Conservation (phyloP, 1,139 yeast genomes). For the Entelexis paramagnoliae region DNA sequence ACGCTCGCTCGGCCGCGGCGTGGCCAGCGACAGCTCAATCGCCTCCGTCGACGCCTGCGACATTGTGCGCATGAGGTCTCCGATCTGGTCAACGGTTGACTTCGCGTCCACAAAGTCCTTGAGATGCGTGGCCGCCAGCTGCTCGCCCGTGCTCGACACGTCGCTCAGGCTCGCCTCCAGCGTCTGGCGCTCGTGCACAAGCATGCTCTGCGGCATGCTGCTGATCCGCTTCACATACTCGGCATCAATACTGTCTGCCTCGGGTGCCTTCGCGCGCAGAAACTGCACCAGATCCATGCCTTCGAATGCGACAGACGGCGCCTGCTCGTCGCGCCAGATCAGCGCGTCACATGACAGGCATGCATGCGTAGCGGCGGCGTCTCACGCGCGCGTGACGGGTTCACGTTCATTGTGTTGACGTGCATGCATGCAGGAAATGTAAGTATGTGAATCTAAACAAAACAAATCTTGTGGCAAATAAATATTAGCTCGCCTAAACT, state of each 20-base stretch:
- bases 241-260: slow-evolving; percentile 10
- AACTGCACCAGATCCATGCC: slow-evolving; percentile 4
- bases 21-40: slow-evolving; percentile 18
- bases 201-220: slow-evolving; percentile 18
- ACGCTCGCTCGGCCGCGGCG: slow-evolving; percentile 20
- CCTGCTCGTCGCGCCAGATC: background rate
- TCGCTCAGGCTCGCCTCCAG: slow-evolving; percentile 11
- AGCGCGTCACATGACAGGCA: background rate
- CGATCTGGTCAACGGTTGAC: slow-evolving; percentile 6
- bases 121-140: slow-evolving; percentile 15
- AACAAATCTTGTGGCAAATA: too few relatives aligned
- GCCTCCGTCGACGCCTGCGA: slow-evolving; percentile 9
- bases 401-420: too few relatives aligned
- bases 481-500: too few relatives aligned
- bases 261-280: background rate
- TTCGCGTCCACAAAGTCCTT: slow-evolving; percentile 16
- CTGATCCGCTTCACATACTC: slow-evolving; percentile 20
- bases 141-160: slow-evolving; percentile 3
- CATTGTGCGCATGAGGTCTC: slow-evolving; percentile 11
- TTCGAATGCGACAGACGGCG: background rate
- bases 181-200: slow-evolving; percentile 16
- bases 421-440: too few relatives aligned
- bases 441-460: too few relatives aligned
- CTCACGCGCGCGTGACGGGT: too few relatives aligned
- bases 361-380: too few relatives aligned